A percentile compares a stretch with the other conserved stretches of the same genome.
Conservation (phyloP, 2,329 filamentous ascomycete genomes). For the Didymosphaeria variabile region DNA sequence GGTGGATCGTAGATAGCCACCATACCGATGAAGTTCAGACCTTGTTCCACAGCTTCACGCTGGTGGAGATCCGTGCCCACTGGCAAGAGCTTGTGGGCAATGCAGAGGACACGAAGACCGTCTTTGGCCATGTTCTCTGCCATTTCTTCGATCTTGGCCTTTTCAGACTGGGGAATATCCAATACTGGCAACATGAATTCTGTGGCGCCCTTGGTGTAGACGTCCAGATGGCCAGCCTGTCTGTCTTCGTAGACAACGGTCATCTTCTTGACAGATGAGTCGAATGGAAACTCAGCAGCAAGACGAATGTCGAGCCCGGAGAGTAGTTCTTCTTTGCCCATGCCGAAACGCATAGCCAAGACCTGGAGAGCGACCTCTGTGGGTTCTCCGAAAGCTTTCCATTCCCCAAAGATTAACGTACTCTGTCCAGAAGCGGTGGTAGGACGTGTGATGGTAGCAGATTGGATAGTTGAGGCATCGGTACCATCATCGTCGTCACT, state of each 20-base stretch:
- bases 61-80: conserved; percentile 39
- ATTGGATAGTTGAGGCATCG: conserved; percentile 42
- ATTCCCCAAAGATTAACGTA: conserved; percentile 26
- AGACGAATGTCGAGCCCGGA: conserved; percentile 39
- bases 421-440: conserved; percentile 34
- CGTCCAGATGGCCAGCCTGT: conserved; percentile 38
- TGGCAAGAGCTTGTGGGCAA: conserved; percentile 46
- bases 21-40: conserved; percentile 79
- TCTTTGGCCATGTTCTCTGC: conserved; percentile 50
- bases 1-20: conserved; percentile 88
- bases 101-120: conserved; percentile 50
- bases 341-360: conserved; percentile 50
- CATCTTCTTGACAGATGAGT: conserved; percentile 53
- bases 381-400: conserved; percentile 49
- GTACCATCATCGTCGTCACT: conserved; percentile 44
- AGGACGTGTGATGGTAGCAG: conserved; percentile 35
- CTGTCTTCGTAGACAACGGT: conserved; percentile 49
- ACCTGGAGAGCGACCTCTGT: conserved; percentile 53
- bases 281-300: conserved; percentile 51
- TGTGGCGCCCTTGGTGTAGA: conserved; percentile 51
- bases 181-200: conserved; percentile 49
- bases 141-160: conserved; percentile 35
- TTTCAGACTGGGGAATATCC: conserved; percentile 41
- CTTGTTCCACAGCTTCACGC: conserved; percentile 71
- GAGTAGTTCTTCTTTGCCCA: conserved; percentile 44